A percentile compares a stretch with the other conserved stretches of the same genome.
Conservation (phyloP, 2,329 filamentous ascomycete species). For the Botrytis pseudocinerea region DNA sequence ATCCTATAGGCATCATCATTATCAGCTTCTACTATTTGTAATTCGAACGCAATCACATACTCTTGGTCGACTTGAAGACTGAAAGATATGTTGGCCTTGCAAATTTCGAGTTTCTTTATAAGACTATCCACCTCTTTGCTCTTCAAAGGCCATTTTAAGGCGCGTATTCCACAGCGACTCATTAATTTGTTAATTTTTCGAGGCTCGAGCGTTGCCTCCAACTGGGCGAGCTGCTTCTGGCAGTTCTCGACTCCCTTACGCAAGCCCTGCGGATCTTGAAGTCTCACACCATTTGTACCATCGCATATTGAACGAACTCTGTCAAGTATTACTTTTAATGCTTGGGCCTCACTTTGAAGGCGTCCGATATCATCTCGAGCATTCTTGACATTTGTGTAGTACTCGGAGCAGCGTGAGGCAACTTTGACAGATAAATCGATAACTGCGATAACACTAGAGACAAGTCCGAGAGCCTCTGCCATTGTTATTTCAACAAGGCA, state of each 20-base stretch:
- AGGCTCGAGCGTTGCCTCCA: constrained; percentile 36
- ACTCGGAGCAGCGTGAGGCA: constrained; percentile 41
- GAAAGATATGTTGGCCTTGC: constrained; percentile 37
- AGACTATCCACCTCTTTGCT: constrained; percentile 41
- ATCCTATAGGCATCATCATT: no score
- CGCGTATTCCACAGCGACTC: constrained; percentile 35
- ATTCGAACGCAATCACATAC: constrained; percentile 34
- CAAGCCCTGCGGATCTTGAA: constrained; percentile 37
- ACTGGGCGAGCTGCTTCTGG: constrained; percentile 30
- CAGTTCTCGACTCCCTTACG: constrained; percentile 30
- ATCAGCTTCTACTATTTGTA: constrained; percentile 24
- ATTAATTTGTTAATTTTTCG: constrained; percentile 37
- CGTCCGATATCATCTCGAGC: constrained; percentile 39
- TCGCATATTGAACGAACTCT: constrained; percentile 36
- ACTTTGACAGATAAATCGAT: constrained; percentile 45
- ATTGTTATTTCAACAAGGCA: constrained; percentile 25
- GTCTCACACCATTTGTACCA: constrained; percentile 34
- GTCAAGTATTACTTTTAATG: constrained; percentile 37
- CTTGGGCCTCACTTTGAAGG: constrained; percentile 38
- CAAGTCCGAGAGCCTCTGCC: constrained; percentile 37
- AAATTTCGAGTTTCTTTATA: constrained; percentile 38
- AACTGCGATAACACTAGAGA: constrained; percentile 44
- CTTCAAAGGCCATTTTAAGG: constrained; percentile 40
- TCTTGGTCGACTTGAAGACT: constrained; percentile 43
- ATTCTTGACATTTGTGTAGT: constrained; percentile 35